Percentiles rank a stretch among this genome's conserved stretches.
Conservation (phyloP, 2,329 filamentous ascomycete species). For the Colletotrichum tamarilloi region DNA sequence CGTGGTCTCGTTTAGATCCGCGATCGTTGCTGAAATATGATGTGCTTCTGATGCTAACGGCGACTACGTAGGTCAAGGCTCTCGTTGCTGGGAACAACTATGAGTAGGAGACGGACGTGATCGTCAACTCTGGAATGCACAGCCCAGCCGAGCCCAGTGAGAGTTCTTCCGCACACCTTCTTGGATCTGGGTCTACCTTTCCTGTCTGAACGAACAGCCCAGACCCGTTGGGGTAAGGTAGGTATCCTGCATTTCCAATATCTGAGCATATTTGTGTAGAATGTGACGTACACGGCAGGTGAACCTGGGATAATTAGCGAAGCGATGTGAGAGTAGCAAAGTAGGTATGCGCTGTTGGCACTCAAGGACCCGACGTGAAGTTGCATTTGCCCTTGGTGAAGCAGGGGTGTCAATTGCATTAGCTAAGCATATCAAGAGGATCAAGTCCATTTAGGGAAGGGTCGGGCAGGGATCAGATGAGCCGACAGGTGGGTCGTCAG, state of each 20-base stretch:
- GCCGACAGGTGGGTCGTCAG: background rate
- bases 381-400: background rate
- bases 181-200: background rate
- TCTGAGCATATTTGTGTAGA: background rate
- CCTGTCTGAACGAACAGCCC: background rate
- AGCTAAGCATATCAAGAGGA: background rate
- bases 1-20: background rate
- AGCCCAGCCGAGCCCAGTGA: conserved; percentile 1
- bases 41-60: conserved; percentile 3
- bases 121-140: conserved; percentile 16
- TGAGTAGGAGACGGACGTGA: background rate
- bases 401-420: background rate
- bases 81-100: background rate
- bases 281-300: background rate
- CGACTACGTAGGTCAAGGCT: background rate
- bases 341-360: background rate
- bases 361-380: background rate
- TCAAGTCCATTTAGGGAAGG: background rate
- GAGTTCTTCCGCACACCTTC: background rate
- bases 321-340: background rate
- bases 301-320: background rate
- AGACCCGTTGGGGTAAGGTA: background rate
- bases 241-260: background rate
- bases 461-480: background rate
- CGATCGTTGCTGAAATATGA: background rate